Evolutionary conservation across 2,329 filamentous ascomycete species (phyloP), one percentile per base, ranked within the genome.

Genomic region (Teratosphaeria epicoccoides): DNA sequence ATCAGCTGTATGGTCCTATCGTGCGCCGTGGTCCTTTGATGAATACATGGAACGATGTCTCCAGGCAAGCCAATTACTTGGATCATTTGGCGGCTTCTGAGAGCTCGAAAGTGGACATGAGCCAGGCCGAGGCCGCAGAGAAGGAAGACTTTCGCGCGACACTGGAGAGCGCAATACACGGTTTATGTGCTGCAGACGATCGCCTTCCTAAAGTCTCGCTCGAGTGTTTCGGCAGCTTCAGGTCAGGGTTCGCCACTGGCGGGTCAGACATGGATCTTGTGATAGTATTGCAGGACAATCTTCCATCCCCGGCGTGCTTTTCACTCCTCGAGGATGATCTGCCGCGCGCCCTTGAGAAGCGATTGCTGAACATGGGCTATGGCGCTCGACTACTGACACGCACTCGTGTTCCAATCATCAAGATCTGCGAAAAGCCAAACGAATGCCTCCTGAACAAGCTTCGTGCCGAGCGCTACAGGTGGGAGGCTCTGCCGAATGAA

Each of bases 211-310:
- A 9, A 78, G 78, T 49, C 77, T 91, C n/a, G 49, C 73, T 94
- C 12, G 81, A 81, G 59, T 88, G 84, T 61, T 94, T 93, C 63
- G 89, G 88, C 4, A 94, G 88, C 65, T 74, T 94, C 46, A 80
- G 81, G 20, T 90, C 88, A 11, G 89, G 89, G 0, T 95, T 95
- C 69, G 90, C 87, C 3, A 88, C 87, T 10, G 86, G 86, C 61
- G 81, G 82, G n/a, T 91, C 89, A 1, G 89, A 95, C 62, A 88
- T 95, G 84, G 90, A 96, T 67, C 78, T 95, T 25, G 86, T 84
- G 7, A 77, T 95, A 28, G 73, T 93, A 4, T 84, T 86, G 1
- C 80, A 63, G 49, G 58, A 63, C 22, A 51, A 59, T 6, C 54
- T 49, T 37, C 55, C 59, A 6, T 54, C 51, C 24, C 52, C 58